Conservation (phyloP, 179 eudicot genomes). For the Beta macrorhiza region DNA sequence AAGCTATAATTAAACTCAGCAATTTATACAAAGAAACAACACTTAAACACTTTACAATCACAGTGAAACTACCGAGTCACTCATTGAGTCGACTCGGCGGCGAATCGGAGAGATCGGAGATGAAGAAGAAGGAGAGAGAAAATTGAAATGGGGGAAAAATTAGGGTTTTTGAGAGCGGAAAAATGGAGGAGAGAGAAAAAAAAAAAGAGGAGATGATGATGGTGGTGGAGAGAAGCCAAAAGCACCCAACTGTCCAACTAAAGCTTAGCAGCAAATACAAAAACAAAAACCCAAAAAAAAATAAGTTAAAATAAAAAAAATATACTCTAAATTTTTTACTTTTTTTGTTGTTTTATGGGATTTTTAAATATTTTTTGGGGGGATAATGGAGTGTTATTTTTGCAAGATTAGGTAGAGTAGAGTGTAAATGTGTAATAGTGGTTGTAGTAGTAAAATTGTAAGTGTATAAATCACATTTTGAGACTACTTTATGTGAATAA, state of each 20-base stretch:
- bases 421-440: conserved; percentile 27
- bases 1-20: background rate
- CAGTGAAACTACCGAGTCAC: conserved; percentile 13
- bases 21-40: background rate
- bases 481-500: conserved; percentile 7
- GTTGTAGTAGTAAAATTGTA: conserved; percentile 26
- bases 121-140: conserved; percentile 16
- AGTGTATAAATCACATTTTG: conserved; percentile 19
- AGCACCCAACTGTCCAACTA: conserved; percentile 32
- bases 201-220: conserved; percentile 14
- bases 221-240: conserved; percentile 18
- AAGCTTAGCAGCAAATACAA: conserved; percentile 18
- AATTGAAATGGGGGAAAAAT: background rate
- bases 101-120: conserved; percentile 19
- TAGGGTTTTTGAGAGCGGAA: conserved; percentile 28
- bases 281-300: conserved; percentile 4
- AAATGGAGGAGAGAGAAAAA: conserved; percentile 8
- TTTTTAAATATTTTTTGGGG: background rate
- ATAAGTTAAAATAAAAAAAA: background rate
- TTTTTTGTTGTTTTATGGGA: background rate
- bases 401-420: conserved; percentile 39
- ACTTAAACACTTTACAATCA: background rate
- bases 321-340: background rate
- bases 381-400: conserved; percentile 20
- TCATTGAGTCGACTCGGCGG: conserved; percentile 21